Evolutionary conservation across 129 eudicot species (phyloP).

Genomic region (Heracleum sosnowskyi): DNA sequence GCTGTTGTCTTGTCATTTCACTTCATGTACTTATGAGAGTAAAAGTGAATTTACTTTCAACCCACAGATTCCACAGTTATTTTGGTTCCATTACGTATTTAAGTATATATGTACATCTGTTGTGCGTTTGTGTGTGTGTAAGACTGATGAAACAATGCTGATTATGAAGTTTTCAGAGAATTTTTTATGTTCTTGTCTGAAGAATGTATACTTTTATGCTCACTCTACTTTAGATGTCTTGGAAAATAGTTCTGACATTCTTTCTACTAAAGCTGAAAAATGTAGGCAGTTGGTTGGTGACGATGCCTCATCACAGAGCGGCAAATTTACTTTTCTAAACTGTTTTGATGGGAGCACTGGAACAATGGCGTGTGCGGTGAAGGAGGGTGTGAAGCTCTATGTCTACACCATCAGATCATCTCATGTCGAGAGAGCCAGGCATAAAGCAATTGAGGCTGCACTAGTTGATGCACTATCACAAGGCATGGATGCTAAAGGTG

Average conservation of each 20-base stretch:
- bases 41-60: background rate
- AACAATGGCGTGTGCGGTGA: slow-evolving; percentile 75
- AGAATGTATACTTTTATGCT: background rate
- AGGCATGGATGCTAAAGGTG: slow-evolving; percentile 60
- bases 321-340: slow-evolving; percentile 61
- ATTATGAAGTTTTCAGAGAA: background rate
- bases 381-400: slow-evolving; percentile 82
- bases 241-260: slow-evolving; percentile 10
- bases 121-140: background rate
- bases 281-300: slow-evolving; percentile 78
- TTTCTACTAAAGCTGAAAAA: slow-evolving; percentile 60
- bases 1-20: background rate
- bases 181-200: background rate
- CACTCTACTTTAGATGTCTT: background rate
- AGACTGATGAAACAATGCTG: background rate
- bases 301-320: slow-evolving; percentile 83
- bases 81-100: background rate
- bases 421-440: slow-evolving; percentile 69
- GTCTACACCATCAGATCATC: slow-evolving; percentile 55
- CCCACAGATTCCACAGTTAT: background rate
- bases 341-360: slow-evolving; percentile 84
- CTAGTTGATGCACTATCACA: slow-evolving; percentile 61
- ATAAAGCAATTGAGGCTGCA: slow-evolving; percentile 64
- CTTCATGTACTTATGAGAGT: background rate
- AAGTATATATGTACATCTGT: background rate